Evolutionary conservation across 108 stramenopile species (phyloP), one percentile per base, ranked within the genome.

Genomic region (Schizochytrium sp.): DNA sequence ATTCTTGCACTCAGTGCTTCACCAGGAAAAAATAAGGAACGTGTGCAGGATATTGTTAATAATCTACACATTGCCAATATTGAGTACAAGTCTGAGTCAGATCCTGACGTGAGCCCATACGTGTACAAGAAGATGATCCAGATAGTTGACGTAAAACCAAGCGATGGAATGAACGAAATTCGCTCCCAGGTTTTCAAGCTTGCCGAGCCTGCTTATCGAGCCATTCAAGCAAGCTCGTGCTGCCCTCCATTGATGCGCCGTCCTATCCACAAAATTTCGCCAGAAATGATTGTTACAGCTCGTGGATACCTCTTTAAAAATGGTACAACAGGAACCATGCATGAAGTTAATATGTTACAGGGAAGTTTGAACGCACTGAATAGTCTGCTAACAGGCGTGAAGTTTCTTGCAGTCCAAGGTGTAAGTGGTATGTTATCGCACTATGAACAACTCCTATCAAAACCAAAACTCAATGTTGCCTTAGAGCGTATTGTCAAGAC

Each of bases 1-100:
- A 91, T 94, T 3, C 60, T 94, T 17, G 99, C 96, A 4, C 92
- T 99, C 42, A 96, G 95, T 89, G 99, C 99, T 3, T 99, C 99
- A 4, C 99, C 99, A 7, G 99, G 99, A 4, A 94, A 93, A 10
- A 94, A 97, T 89, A 94, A 96, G 56, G 94, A 96, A 89, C 93
- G 92, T 4, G 95, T 98, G 46, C 96, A 97, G 72, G 89, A 92
- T 44, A 95, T 98, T 10, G 88, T 97, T 28, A 61, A 92, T 41
- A 95, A 94, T 58, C 89, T 98, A 72, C 90, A 92, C 12, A 92
- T 95, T 42, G 90, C 87, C 76, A 91, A 93, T 64, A 93, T 97
- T 64, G 97, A 97, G 91, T 57, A 76, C 17, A 94, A 96, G 64
- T 91, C 93, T 19, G 98, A 98, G 61, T 90, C 90, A 40, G 98